Evolutionary conservation across 108 stramenopile species (phyloP).

Genomic region (Seminavis robusta): DNA sequence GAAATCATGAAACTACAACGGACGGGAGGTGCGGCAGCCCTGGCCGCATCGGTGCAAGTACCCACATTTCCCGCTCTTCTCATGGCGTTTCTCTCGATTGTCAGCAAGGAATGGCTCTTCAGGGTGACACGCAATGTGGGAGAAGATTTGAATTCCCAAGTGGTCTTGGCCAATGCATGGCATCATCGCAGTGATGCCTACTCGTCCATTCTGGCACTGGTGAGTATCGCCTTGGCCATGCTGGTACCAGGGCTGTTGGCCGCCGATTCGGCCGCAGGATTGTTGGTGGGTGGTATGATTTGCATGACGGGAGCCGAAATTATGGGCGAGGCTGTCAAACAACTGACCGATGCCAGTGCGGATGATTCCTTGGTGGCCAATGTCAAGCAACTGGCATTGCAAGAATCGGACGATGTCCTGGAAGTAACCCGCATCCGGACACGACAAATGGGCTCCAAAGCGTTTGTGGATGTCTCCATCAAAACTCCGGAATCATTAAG

Average conservation of each 20-base stretch:
- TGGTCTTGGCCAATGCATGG: slow-evolving; percentile 98
- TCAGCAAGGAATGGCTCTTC: slow-evolving; percentile 92
- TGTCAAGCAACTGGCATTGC: slow-evolving; percentile 7
- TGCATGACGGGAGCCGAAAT: slow-evolving; percentile 88
- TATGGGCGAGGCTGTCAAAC: slow-evolving; percentile 74
- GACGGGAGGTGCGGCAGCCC: slow-evolving; percentile 27
- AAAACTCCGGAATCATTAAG: slow-evolving; percentile 42
- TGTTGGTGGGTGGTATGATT: slow-evolving; percentile 95
- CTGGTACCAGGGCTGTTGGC: slow-evolving; percentile 54
- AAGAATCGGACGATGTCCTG: slow-evolving; percentile 44
- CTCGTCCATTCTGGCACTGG: slow-evolving; percentile 85
- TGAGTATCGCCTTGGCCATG: slow-evolving; percentile 86
- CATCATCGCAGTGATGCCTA: slow-evolving; percentile 97
- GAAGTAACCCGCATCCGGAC: slow-evolving; percentile 55
- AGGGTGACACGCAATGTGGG: slow-evolving; percentile 86
- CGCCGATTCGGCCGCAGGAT: slow-evolving; percentile 90
- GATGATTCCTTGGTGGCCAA: slow-evolving; percentile 48
- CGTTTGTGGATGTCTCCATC: slow-evolving; percentile 64
- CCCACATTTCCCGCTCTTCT: slow-evolving; percentile 75
- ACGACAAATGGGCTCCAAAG: slow-evolving; percentile 68
- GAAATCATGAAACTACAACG: slow-evolving; percentile 34
- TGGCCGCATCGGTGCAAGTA: slow-evolving; percentile 21
- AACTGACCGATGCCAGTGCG: slow-evolving; percentile 82
- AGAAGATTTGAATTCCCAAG: slow-evolving; percentile 78
- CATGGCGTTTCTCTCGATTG: slow-evolving; percentile 82